Evolutionary conservation across 345 rosid species (phyloP), one percentile per base, ranked within the genome.

Genomic region (Ricinus communis): DNA sequence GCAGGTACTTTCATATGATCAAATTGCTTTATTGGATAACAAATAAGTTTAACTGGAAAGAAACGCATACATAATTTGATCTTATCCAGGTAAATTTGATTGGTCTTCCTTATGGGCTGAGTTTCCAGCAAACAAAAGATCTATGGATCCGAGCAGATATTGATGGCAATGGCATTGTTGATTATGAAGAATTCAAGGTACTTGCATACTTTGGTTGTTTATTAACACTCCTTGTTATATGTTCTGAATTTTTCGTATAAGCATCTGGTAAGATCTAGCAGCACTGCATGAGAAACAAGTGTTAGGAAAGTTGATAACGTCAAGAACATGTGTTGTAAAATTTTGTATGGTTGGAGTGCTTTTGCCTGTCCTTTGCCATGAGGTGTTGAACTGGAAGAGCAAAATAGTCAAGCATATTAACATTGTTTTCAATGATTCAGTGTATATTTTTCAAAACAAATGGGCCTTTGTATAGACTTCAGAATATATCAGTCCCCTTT

Each of bases 101-200:
- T 16, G 88, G 93, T 73, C 77, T 76, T 19, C 87, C 96, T 64
- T 75, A 76, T 62, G 89, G 93, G 63, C 83, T 90, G 57, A 79
- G 86, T 85, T 85, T 74, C 80, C 80, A 83, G 79, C 87, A 90
- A 55, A 84, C 83, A 14, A 74, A 83, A 71, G 90, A 87, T 67
- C 81, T 88, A 9, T 90, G 96, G 93, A 62, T 59, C 50, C 87
- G 83, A 83, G 91, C 84, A 56, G 89, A 90, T 56, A 38, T 71
- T 49, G 85, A 79, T 74, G 87, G 87, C 77, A 79, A 88, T 77
- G 93, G 90, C 64, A 76, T 88, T 72, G 77, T 88, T 53, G 87
- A 82, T 71, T 81, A 74, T 70, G 87, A 84, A 77, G 86, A 90
- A 78, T 85, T 88, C 62, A 83, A 85, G 90, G 96, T 88, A 18